Evolutionary conservation across 805 yeast species (phyloP).

Genomic region (Teunomyces kruisii): DNA sequence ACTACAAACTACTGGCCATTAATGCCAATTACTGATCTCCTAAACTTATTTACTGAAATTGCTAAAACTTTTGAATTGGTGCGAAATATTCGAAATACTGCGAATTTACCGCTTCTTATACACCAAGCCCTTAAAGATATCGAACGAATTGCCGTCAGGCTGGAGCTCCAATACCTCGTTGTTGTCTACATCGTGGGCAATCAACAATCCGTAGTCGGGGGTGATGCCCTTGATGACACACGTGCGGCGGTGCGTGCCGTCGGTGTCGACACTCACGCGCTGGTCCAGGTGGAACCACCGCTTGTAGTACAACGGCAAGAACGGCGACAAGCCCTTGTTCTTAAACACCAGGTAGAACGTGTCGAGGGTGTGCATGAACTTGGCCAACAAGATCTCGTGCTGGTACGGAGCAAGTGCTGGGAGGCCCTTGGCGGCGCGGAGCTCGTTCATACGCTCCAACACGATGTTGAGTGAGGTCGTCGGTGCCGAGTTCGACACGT

Average conservation of each 20-base stretch:
- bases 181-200: constrained; percentile 62
- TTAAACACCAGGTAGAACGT: constrained; percentile 58
- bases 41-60: no score
- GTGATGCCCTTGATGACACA: constrained; percentile 82
- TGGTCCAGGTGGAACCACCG: constrained; percentile 86
- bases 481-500: constrained; percentile 82
- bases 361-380: constrained; percentile 64
- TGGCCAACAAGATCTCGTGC: constrained; percentile 61
- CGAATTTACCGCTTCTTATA: constrained; percentile 39
- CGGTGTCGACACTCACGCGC: constrained; percentile 59
- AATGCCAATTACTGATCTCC: no score
- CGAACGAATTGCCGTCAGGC: constrained; percentile 98
- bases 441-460: constrained; percentile 57
- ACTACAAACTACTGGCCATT: no score
- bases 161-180: constrained; percentile 67
- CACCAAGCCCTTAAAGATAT: constrained; percentile 87
- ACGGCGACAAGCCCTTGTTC: constrained; percentile 63
- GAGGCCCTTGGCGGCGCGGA: constrained; percentile 44
- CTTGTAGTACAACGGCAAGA: constrained; percentile 69
- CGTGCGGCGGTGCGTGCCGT: constrained; percentile 29
- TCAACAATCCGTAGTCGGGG: constrained; percentile 75
- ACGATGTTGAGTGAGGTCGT: constrained; percentile 83
- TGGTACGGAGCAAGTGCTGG: constrained; percentile 45
- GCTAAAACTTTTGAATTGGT: no score
- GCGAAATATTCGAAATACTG: no score